phyloP scores from a whole-genome alignment of 176 grass and related monocot genomes.

The Avena atlantica region DNA sequence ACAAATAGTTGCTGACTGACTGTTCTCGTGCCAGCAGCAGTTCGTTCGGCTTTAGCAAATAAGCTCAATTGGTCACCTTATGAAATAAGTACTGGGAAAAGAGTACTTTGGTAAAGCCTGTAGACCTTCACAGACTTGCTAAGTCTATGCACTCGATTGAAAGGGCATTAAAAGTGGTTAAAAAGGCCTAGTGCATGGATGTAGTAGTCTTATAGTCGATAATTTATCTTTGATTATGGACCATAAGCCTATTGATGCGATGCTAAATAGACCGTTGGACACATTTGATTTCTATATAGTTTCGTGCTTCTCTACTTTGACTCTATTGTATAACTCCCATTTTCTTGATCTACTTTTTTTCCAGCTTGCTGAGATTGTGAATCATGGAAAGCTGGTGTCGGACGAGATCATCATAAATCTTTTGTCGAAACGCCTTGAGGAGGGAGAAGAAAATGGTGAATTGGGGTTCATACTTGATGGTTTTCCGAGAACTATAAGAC shows the following conservation, averaged over 20 bases:
- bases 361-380: conserved; percentile 89
- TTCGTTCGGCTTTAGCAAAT: too few relatives aligned
- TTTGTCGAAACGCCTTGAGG: conserved; percentile 77
- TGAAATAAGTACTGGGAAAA: too few relatives aligned
- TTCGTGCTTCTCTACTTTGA: neutral
- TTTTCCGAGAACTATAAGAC: conserved; percentile 93
- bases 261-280: neutral
- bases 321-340: neutral
- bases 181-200: neutral
- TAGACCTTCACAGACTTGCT: too few relatives aligned
- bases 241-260: too few relatives aligned
- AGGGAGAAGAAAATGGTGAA: conserved; percentile 74
- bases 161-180: too few relatives aligned
- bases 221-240: neutral
- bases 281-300: neutral
- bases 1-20: too few relatives aligned
- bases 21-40: too few relatives aligned
- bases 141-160: too few relatives aligned
- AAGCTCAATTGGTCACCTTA: too few relatives aligned
- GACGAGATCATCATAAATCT: conserved; percentile 94
- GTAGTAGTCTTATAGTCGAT: neutral
- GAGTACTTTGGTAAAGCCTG: too few relatives aligned
- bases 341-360: conserved; percentile 38
- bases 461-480: conserved; percentile 97
- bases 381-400: conserved; percentile 85